Evolutionary conservation across 805 yeast species (phyloP).

Genomic region (Saccharomycopsis lassenensis): DNA sequence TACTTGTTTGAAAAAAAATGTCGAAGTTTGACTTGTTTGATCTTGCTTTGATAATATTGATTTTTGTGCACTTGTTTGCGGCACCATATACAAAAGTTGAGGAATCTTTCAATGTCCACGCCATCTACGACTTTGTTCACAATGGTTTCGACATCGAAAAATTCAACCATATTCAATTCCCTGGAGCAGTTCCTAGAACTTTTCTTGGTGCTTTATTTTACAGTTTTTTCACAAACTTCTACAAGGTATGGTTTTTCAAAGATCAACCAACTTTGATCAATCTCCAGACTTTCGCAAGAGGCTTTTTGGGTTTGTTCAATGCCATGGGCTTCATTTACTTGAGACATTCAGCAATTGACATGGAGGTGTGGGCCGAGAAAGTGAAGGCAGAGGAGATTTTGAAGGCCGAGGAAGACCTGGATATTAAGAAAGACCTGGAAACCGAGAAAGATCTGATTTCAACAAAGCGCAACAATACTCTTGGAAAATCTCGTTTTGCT

Average conservation of each 20-base stretch:
- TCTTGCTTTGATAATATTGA: slow-evolving; percentile 4
- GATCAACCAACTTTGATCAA: slow-evolving; percentile 32
- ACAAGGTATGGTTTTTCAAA: slow-evolving; percentile 18
- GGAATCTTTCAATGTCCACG: slow-evolving; percentile 87
- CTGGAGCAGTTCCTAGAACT: slow-evolving; percentile 85
- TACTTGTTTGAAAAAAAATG: slow-evolving; percentile 1
- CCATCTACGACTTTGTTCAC: slow-evolving; percentile 67
- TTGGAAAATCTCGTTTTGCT: no score
- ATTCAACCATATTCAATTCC: slow-evolving; percentile 71
- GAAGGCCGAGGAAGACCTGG: not conserved
- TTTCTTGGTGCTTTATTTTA: slow-evolving; percentile 61
- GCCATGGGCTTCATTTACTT: slow-evolving; percentile 40
- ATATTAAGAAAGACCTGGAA: no score
- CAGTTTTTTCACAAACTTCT: slow-evolving; percentile 35
- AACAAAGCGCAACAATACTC: no score
- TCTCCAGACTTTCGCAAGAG: slow-evolving; percentile 46
- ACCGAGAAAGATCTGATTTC: no score
- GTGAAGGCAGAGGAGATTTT: not conserved
- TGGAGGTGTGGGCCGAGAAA: slow-evolving; percentile 10
- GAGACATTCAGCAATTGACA: slow-evolving; percentile 28
- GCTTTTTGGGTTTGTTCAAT: slow-evolving; percentile 53
- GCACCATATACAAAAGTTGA: slow-evolving; percentile 90
- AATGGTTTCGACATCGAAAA: slow-evolving; percentile 38
- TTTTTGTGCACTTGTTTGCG: slow-evolving; percentile 32
- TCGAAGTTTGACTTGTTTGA: slow-evolving; percentile 8